Evolutionary conservation across 176 grass and related monocot genomes (phyloP).

Genomic region (Eremochloa ophiuroides): DNA sequence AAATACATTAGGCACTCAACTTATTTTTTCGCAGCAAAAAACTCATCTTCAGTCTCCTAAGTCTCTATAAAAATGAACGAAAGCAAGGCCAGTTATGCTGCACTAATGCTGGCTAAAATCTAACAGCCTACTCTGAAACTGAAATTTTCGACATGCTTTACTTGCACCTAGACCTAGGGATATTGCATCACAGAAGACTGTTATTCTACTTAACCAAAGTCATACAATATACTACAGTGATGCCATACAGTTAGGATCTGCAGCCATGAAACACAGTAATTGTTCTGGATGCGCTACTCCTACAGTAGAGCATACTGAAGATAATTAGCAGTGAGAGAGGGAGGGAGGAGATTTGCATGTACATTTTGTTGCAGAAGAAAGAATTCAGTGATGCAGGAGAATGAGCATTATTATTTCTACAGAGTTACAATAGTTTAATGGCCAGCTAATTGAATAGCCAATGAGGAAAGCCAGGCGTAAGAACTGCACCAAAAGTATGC

Average conservation of each 20-base stretch:
- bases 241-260: background rate
- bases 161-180: background rate
- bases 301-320: background rate
- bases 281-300: background rate
- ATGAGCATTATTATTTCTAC: background rate
- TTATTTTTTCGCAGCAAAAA: background rate
- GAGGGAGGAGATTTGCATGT: background rate
- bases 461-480: constrained; percentile 25
- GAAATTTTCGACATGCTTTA: background rate
- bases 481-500: constrained; percentile 39
- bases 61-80: background rate
- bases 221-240: background rate
- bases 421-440: background rate
- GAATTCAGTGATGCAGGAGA: background rate
- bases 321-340: background rate
- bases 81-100: background rate
- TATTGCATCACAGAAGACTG: background rate
- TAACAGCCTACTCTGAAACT: background rate
- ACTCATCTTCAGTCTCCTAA: background rate
- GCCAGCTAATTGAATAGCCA: constrained; percentile 3
- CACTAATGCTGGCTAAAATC: background rate
- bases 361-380: background rate
- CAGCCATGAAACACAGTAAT: background rate
- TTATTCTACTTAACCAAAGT: background rate
- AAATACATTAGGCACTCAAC: background rate